Evolutionary conservation across 371 early-diverging fungal genomes (phyloP).

Genomic region (Saksenaea vasiformis): DNA sequence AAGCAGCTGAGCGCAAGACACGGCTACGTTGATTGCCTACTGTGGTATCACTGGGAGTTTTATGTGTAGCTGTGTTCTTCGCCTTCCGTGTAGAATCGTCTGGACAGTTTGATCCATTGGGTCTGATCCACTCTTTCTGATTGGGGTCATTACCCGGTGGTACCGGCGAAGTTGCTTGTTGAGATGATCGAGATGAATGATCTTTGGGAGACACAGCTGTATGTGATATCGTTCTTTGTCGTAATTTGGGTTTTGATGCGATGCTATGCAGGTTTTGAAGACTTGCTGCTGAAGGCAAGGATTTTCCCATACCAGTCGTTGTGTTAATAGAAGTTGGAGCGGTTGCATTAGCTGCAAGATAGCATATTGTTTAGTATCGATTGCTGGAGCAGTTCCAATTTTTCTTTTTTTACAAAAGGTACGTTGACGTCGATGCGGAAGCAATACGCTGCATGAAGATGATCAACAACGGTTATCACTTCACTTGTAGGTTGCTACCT

Average conservation of each 20-base stretch:
- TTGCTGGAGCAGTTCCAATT: neutral
- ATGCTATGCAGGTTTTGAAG: neutral
- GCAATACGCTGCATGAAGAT: neutral
- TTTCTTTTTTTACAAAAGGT: neutral
- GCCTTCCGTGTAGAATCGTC: slow-evolving; percentile 13
- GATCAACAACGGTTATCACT: neutral
- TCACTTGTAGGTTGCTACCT: neutral
- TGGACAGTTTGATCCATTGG: neutral
- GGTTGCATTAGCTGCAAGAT: neutral
- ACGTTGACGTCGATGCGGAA: slow-evolving; percentile 5
- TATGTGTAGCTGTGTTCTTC: slow-evolving; percentile 8
- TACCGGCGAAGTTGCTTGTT: slow-evolving; percentile 1
- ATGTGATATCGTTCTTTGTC: slow-evolving; percentile 23
- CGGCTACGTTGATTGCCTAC: slow-evolving; percentile 17
- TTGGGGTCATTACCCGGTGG: neutral
- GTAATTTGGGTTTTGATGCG: slow-evolving; percentile 1
- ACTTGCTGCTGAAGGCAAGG: neutral
- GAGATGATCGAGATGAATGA: neutral
- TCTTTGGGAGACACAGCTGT: slow-evolving; percentile 5
- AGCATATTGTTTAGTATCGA: neutral
- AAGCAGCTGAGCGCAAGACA: slow-evolving; percentile 27
- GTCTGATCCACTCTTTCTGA: neutral
- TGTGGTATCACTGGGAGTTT: neutral
- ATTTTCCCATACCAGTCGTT: neutral
- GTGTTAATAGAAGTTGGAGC: neutral